phyloP scores from a whole-genome alignment of 148 eudicot genomes.

The Rheum nobile region DNA sequence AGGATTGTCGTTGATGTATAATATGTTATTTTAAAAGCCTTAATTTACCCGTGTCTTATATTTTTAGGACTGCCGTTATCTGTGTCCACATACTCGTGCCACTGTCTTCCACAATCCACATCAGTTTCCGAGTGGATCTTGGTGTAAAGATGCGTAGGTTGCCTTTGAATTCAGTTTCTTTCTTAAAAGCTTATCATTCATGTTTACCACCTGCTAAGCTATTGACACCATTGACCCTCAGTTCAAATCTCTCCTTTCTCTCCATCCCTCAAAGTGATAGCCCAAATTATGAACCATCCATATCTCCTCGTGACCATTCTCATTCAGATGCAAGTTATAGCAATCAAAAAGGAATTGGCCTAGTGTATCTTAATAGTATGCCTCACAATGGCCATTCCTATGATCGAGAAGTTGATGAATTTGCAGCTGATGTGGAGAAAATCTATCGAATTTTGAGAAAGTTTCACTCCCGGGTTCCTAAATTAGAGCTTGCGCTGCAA shows the following conservation, averaged over 20 bases:
- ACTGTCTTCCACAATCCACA: too few relatives aligned
- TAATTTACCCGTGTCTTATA: too few relatives aligned
- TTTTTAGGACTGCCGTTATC: neutral
- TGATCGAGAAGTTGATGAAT: conserved; percentile 41
- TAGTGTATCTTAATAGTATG: conserved; percentile 28
- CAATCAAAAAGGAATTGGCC: conserved; percentile 21
- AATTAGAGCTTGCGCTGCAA: conserved; percentile 71
- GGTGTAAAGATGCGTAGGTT: conserved; percentile 30
- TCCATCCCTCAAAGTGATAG: neutral
- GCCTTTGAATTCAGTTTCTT: conserved; percentile 16
- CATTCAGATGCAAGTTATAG: conserved; percentile 10
- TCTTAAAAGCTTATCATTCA: conserved; percentile 11
- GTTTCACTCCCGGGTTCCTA: conserved; percentile 74
- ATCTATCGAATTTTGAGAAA: conserved; percentile 61
- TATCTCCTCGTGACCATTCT: neutral
- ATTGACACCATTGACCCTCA: conserved; percentile 3
- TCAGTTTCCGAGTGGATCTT: neutral
- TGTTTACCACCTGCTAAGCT: conserved; percentile 6
- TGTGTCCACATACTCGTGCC: neutral
- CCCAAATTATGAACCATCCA: conserved; percentile 9
- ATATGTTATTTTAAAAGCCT: too few relatives aligned
- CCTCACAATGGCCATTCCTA: conserved; percentile 11
- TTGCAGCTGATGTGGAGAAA: conserved; percentile 68
- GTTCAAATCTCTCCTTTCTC: conserved; percentile 13
- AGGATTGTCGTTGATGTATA: too few relatives aligned